These are phyloP conservation scores for Coriaria nepalensis DNA, from an alignment of 306 rosid species.

Conservation along the genomic window DNA sequence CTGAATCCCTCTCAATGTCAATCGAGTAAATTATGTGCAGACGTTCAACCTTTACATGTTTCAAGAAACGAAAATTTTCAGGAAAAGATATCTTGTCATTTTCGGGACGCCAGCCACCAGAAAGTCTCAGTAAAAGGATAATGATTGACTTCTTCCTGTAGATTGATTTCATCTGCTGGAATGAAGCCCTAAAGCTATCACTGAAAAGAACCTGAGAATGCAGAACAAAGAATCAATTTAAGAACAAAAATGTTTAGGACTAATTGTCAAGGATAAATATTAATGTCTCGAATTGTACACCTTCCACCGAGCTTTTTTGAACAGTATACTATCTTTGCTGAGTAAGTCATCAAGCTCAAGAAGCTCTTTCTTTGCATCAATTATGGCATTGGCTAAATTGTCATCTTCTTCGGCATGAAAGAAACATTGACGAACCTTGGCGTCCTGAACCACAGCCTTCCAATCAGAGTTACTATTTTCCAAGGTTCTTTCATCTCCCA, in stretches of 20 bases:
- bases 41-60: constrained; percentile 42
- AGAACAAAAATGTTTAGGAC: too few species aligned
- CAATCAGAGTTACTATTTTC: constrained; percentile 28
- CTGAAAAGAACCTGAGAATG: constrained; percentile 36
- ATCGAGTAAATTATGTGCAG: constrained; percentile 32
- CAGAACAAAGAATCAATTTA: not conserved
- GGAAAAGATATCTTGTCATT: constrained; percentile 11
- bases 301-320: constrained; percentile 55
- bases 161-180: constrained; percentile 20
- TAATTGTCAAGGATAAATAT: constrained; percentile 1
- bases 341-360: constrained; percentile 50
- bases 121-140: constrained; percentile 26
- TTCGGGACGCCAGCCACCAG: constrained; percentile 51
- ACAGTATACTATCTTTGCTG: constrained; percentile 29
- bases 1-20: constrained; percentile 34
- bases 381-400: constrained; percentile 33
- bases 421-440: constrained; percentile 41
- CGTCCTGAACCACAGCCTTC: constrained; percentile 36
- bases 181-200: constrained; percentile 39
- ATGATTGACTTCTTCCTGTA: constrained; percentile 26
- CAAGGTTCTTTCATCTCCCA: constrained; percentile 44
- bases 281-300: too few species aligned
- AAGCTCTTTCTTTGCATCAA: constrained; percentile 33
- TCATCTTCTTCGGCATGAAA: constrained; percentile 40
- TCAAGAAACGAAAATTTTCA: constrained; percentile 28